These are phyloP conservation scores for Lagenaria siceraria DNA, from an alignment of 306 rosid genomes.

Conservation along the genomic window DNA sequence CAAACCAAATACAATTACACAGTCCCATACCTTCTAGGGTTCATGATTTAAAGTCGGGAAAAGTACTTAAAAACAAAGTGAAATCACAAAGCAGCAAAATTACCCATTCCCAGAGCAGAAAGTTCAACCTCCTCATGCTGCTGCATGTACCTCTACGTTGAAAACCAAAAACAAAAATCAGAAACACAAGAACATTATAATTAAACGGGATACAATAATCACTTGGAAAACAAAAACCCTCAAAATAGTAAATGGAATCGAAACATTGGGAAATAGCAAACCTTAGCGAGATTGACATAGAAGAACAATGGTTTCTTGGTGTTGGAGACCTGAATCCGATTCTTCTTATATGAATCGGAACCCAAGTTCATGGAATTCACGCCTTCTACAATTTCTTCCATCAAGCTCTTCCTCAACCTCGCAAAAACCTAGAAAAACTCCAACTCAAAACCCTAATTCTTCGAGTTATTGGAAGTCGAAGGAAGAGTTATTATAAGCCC, in stretches of 20 bases:
- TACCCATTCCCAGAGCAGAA: slow-evolving; percentile 45
- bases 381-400: slow-evolving; percentile 31
- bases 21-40: neutral
- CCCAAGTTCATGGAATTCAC: slow-evolving; percentile 16
- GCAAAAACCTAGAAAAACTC: slow-evolving; percentile 11
- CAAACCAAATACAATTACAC: neutral
- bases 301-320: slow-evolving; percentile 39
- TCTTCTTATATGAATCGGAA: slow-evolving; percentile 23
- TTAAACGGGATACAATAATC: neutral
- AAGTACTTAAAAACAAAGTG: neutral
- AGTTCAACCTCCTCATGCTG: slow-evolving; percentile 37
- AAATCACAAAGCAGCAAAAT: neutral
- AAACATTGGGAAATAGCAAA: neutral
- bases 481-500: neutral
- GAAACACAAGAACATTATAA: neutral
- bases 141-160: slow-evolving; percentile 35
- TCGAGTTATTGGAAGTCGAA: neutral
- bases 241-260: neutral
- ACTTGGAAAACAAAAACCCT: neutral
- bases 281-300: slow-evolving; percentile 39
- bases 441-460: neutral
- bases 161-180: neutral
- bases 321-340: slow-evolving; percentile 38
- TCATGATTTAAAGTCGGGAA: neutral
- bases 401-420: slow-evolving; percentile 4